Evolutionary conservation across 2,329 filamentous ascomycete genomes (phyloP).

Genomic region (Cytospora piceae): DNA sequence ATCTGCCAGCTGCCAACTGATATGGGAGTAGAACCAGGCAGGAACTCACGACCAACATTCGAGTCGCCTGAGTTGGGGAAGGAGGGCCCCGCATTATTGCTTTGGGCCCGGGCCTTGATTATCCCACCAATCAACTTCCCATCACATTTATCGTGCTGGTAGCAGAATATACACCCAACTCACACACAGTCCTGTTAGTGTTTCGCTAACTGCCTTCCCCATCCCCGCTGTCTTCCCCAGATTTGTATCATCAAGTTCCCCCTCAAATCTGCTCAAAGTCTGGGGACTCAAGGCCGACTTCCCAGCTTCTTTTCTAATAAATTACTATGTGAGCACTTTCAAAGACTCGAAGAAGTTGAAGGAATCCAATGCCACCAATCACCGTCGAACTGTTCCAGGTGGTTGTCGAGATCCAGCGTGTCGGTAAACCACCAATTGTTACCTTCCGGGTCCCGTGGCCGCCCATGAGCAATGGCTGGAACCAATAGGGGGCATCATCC

Average conservation of each 20-base stretch:
- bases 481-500: background rate
- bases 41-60: too few relatives aligned
- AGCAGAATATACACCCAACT: background rate
- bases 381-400: background rate
- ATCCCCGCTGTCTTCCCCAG: background rate
- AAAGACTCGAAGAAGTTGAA: background rate
- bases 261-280: background rate
- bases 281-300: background rate
- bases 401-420: background rate
- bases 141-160: background rate
- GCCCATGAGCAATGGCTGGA: background rate
- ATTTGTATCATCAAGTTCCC: slow-evolving; percentile 1
- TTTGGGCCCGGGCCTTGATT: background rate
- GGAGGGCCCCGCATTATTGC: background rate
- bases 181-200: background rate
- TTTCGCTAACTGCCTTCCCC: background rate
- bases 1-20: background rate
- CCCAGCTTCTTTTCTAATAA: too few relatives aligned
- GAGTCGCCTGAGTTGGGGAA: background rate
- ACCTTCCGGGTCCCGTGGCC: background rate
- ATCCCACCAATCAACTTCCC: background rate
- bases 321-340: too few relatives aligned
- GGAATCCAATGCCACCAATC: background rate
- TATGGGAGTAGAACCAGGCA: too few relatives aligned
- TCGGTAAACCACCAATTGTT: background rate